Conservation (phyloP, 2,329 filamentous ascomycete genomes). For the Cercospora zeina region DNA sequence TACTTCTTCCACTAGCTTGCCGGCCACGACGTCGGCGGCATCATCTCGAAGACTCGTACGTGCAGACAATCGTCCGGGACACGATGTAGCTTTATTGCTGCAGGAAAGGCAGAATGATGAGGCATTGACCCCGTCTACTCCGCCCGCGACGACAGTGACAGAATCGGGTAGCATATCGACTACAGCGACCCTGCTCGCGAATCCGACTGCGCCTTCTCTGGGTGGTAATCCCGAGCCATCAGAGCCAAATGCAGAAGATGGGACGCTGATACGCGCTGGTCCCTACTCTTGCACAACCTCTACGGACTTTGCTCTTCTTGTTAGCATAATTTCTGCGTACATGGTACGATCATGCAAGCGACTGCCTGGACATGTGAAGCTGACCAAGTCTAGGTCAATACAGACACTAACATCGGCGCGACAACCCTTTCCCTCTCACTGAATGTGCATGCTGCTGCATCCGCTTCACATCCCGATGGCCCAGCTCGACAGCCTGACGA, state of each 20-base stretch:
- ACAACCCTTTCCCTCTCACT: slow-evolving; percentile 56
- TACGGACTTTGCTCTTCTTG: slow-evolving; percentile 54
- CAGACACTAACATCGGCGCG: slow-evolving; percentile 57
- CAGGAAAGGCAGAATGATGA: slow-evolving; percentile 17
- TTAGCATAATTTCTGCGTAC: slow-evolving; percentile 55
- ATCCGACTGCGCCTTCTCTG: slow-evolving; percentile 17
- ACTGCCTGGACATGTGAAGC: neutral
- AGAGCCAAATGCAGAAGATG: slow-evolving; percentile 15
- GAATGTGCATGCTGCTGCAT: slow-evolving; percentile 60
- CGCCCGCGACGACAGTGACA: slow-evolving; percentile 13
- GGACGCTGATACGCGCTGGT: slow-evolving; percentile 48
- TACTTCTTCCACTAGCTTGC: slow-evolving; percentile 24
- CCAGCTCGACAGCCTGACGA: slow-evolving; percentile 45
- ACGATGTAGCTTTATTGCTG: neutral
- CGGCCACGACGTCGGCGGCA: slow-evolving; percentile 7
- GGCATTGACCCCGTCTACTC: slow-evolving; percentile 8
- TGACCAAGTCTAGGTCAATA: slow-evolving; percentile 39
- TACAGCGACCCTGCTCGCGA: slow-evolving; percentile 12
- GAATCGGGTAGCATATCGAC: slow-evolving; percentile 11
- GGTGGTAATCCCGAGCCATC: neutral
- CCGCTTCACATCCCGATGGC: slow-evolving; percentile 45
- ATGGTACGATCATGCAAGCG: slow-evolving; percentile 39
- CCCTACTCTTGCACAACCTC: slow-evolving; percentile 55
- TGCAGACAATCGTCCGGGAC: neutral
- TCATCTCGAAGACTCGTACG: neutral